Percentiles rank a stretch among this genome's conserved stretches.
Evolutionary conservation across 2,329 filamentous ascomycete genomes (phyloP).

Genomic region (Aspergillus aculeatinus): DNA sequence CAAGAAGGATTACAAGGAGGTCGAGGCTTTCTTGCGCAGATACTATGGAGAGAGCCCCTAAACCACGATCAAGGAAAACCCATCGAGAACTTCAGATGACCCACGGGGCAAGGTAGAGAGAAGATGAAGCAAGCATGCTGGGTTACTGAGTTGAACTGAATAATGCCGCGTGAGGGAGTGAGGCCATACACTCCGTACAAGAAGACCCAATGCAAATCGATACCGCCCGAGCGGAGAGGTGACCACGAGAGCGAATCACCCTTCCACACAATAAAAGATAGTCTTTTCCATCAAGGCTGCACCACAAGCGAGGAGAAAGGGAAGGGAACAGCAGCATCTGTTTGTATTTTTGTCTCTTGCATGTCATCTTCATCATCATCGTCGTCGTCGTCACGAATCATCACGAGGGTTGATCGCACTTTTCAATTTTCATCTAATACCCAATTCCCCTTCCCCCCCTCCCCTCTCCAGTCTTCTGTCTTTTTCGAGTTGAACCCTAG

Average conservation of each 20-base stretch:
- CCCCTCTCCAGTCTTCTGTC: not conserved
- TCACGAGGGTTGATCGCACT: not conserved
- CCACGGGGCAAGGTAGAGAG: slow-evolving; percentile 10
- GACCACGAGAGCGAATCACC: not conserved
- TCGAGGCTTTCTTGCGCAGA: slow-evolving; percentile 66
- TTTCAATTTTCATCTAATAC: not conserved
- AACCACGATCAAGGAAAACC: not conserved
- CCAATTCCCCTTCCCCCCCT: not conserved
- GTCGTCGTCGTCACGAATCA: not conserved
- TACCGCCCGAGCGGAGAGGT: not conserved
- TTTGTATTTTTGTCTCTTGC: not conserved
- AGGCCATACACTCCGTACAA: slow-evolving; percentile 12
- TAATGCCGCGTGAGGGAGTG: slow-evolving; percentile 17
- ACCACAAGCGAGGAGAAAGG: not conserved
- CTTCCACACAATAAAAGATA: not conserved
- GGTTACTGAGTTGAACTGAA: slow-evolving; percentile 18
- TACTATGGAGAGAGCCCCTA: slow-evolving; percentile 61
- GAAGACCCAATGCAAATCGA: not conserved
- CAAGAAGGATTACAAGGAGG: slow-evolving; percentile 73
- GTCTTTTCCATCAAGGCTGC: not conserved
- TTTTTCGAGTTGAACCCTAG: not conserved
- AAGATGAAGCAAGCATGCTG: slow-evolving; percentile 8
- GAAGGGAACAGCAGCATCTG: not conserved
- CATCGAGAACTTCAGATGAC: slow-evolving; percentile 2
- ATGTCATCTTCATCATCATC: not conserved